phyloP scores from a whole-genome alignment of 495 filamentous ascomycete genomes.

The Niebla homalea region DNA sequence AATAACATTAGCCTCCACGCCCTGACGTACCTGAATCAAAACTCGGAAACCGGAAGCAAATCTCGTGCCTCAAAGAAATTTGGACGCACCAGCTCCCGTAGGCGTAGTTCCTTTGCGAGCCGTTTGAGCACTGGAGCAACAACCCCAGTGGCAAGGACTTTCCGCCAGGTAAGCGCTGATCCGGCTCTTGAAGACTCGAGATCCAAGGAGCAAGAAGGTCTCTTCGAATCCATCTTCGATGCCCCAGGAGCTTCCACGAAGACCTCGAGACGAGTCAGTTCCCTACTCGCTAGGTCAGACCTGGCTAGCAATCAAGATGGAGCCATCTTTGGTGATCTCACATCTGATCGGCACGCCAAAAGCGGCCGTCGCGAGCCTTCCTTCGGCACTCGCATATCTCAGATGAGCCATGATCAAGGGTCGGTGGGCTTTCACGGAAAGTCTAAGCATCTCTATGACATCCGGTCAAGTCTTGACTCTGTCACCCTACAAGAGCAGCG shows the following conservation, averaged over 20 bases:
- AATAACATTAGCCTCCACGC: constrained; percentile 70
- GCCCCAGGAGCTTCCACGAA: constrained; percentile 50
- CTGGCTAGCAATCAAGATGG: constrained; percentile 66
- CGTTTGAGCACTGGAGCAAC: constrained; percentile 63
- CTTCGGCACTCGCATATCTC: constrained; percentile 52
- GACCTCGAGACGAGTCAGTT: constrained; percentile 80
- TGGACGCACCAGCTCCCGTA: constrained; percentile 45
- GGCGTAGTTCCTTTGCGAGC: constrained; percentile 78
- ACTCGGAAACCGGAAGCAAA: constrained; percentile 36
- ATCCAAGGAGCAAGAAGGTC: constrained; percentile 40
- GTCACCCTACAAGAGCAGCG: constrained; percentile 51
- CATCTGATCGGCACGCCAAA: constrained; percentile 34
- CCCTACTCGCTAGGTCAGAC: constrained; percentile 80
- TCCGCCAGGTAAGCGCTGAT: constrained; percentile 21
- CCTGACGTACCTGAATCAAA: constrained; percentile 49
- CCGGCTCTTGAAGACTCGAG: constrained; percentile 28
- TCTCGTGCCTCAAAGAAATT: constrained; percentile 33
- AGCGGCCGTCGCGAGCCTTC: constrained; percentile 54
- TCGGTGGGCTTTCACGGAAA: constrained; percentile 18
- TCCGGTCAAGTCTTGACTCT: constrained; percentile 24
- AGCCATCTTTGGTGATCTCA: constrained; percentile 57
- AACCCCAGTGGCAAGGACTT: constrained; percentile 49
- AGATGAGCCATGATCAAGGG: constrained; percentile 45
- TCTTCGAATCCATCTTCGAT: constrained; percentile 71
- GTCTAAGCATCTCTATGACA: constrained; percentile 23